Evolutionary conservation across 345 rosid species (phyloP), one percentile per base, ranked within the genome.

Genomic region (Euphorbia peplus): DNA sequence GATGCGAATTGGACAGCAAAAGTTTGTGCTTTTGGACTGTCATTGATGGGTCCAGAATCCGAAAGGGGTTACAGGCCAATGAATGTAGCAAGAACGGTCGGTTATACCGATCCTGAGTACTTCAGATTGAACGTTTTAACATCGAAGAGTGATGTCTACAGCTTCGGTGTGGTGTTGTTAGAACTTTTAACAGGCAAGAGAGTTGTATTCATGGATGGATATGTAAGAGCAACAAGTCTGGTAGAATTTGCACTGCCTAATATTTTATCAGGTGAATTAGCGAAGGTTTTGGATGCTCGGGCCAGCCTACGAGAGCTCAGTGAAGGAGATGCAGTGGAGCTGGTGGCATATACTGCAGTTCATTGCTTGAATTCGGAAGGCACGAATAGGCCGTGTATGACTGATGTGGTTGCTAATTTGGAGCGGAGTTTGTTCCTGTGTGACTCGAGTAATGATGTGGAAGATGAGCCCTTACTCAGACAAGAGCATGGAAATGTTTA

Each of bases 91-190:
- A 97, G 97, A 37, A 89, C 93, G 1, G 87, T 93, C 5, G 97
- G 97, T 8, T 90, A 90, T 79, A 85, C 89, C 10, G 98, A 89
- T 78, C 98, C 97, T 0, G 96, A 93, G 70, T 90, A 87, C 72
- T 86, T 85, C 21, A 84, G 86, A 22, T 75, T 84, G 5, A 87
- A 89, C 30, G 90, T 89, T 8, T 70, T 89, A 32, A 93, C 97
- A 0, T 82, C 87, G 0, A 89, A 90, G 82, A 87, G 92, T 35
- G 98, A 93, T 55, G 97, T 93, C 25, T 93, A 93, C 10, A 90
- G 97, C 1, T 71, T 93, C 0, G 98, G 98, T 0, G 96, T 89
- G 10, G 98, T 90, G 42, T 66, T 90, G 69, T 60, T 93, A 24
- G 98, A 93, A 30, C 76, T 93, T 48, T 47, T 93, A 32, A 93